Base-by-base conservation (phyloP, 352 stramenopile genomes). In the Pythium folliculosum region DNA sequence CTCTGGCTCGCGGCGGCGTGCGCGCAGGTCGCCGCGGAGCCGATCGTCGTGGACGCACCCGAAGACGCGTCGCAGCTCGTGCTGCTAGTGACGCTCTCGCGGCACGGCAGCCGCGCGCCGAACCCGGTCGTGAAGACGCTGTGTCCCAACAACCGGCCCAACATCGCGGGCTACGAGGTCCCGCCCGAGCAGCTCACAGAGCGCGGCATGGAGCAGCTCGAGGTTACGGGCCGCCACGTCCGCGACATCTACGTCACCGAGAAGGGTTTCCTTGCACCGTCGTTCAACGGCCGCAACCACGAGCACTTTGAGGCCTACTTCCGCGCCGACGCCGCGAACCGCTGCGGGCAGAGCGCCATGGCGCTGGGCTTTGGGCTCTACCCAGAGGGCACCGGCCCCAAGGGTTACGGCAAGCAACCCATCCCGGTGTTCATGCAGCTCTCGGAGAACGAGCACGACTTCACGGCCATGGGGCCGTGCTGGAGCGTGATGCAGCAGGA, bases 391-490 rank as follows among this genome's bases (percentile, higher is more conserved):
- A 91, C 81, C 0, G 81, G 84, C 0, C 82, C 81, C 0, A 76
- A 80, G 2, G 84, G 81, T 0, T 91, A 86, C 58, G 47, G 60
- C 7, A 79, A 78, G 50, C 84, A 92, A 65, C 82, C 82, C 1
- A 89, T 92, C 51, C 81, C 84, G 0, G 75, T 92, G 37, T 92
- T 80, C 73, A 92, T 92, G 84, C 84, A 92, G 60, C 63, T 92
- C 0, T 77, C 67, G n/a, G 77, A 92, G 80, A 92, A 86, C 53
- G 84, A 92, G 45, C 82, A 89, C 62, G 84, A 92, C 59, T 92
- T 92, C 61, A 89, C 82, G 0, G 84, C 84, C 6, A 89, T 86
- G 52, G 80, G 74, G 5, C 82, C 82, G 6, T 93, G 84, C 71
- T 86, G 82, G 75, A 70, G 61, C 3, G 73, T 90, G 25, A 81